Evolutionary conservation across 345 rosid species (phyloP).

Genomic region (Gossypium raimondii): DNA sequence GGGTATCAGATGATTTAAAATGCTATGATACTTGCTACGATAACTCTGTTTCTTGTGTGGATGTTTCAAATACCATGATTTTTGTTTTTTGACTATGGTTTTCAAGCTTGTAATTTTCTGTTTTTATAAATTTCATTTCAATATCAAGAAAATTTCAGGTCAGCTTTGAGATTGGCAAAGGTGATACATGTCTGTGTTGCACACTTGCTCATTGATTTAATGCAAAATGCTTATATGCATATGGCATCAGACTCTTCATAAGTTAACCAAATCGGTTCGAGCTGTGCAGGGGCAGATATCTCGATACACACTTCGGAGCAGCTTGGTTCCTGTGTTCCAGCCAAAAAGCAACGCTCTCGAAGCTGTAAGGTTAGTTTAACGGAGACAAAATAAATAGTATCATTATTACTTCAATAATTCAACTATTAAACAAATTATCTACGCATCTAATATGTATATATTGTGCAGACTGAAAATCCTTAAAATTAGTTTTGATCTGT

Average conservation of each 20-base stretch:
- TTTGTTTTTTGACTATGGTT: constrained; percentile 7
- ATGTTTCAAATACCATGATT: constrained; percentile 9
- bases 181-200: not conserved
- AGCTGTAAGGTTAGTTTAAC: not conserved
- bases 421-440: no score
- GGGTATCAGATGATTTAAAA: not conserved
- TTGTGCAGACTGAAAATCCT: no score
- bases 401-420: no score
- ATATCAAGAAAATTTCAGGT: not conserved
- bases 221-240: not conserved
- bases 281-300: not conserved
- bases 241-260: not conserved
- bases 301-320: not conserved
- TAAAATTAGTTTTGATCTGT: no score
- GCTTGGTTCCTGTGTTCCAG: not conserved
- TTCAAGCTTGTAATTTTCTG: not conserved
- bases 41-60: not conserved
- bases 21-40: not conserved
- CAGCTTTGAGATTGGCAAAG: not conserved
- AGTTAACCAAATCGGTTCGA: not conserved
- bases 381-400: not conserved
- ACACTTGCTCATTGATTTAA: not conserved
- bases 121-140: not conserved
- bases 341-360: not conserved
- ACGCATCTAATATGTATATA: no score